phyloP scores from a whole-genome alignment of 1,284 basidiomycete genomes.

The Cystobasidium slooffiae region DNA sequence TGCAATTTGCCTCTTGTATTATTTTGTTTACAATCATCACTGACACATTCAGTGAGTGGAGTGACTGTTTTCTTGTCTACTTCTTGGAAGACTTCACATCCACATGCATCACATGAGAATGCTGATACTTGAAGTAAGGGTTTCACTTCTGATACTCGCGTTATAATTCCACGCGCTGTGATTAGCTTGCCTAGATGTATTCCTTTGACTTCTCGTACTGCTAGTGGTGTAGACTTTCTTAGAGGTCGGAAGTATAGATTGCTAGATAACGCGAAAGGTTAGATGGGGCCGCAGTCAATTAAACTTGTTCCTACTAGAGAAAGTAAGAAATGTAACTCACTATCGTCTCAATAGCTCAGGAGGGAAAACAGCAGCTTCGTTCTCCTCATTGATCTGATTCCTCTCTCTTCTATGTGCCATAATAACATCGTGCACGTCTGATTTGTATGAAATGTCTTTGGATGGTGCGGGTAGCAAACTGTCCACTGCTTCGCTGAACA shows the following conservation, averaged over 20 bases:
- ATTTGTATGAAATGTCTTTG: conserved; percentile 76
- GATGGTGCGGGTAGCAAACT: conserved; percentile 81
- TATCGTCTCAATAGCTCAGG: conserved; percentile 90
- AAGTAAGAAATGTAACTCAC: conserved; percentile 63
- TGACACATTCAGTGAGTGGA: conserved; percentile 85
- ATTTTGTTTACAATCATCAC: conserved; percentile 80
- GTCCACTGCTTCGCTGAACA: conserved; percentile 92
- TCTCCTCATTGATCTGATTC: conserved; percentile 75
- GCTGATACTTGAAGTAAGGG: conserved; percentile 96
- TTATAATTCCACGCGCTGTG: conserved; percentile 96
- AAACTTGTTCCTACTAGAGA: neutral
- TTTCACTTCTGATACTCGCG: conserved; percentile 97
- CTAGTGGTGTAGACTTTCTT: conserved; percentile 67
- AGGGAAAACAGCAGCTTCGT: conserved; percentile 71
- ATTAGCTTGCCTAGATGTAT: conserved; percentile 86
- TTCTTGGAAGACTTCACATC: conserved; percentile 98
- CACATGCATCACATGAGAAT: conserved; percentile 97
- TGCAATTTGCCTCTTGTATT: conserved; percentile 87
- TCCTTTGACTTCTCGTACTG: conserved; percentile 89
- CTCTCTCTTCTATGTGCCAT: conserved; percentile 87
- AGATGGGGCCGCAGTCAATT: neutral
- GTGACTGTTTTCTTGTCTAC: conserved; percentile 91
- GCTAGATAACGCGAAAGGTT: conserved; percentile 59
- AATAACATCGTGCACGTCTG: conserved; percentile 90
- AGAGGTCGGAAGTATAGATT: conserved; percentile 92